Conservation (phyloP, 2,329 filamentous ascomycete species). For the Epicoccum nigrum region DNA sequence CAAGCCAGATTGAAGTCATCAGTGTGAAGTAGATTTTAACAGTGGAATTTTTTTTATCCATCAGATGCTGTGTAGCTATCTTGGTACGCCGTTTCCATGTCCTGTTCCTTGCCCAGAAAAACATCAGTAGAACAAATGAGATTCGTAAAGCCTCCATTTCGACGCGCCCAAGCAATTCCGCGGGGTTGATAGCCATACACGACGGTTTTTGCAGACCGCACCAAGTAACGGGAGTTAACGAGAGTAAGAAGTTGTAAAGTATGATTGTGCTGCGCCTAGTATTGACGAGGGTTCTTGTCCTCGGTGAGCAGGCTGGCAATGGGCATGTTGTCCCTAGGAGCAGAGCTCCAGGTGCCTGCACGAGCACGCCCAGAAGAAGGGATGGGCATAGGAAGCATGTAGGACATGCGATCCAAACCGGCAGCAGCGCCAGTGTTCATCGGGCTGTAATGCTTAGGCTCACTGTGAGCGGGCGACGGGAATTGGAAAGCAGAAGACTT, state of each 20-base stretch:
- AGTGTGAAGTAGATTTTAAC: background rate
- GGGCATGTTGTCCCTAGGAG: slow-evolving; percentile 46
- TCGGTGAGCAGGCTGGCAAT: slow-evolving; percentile 49
- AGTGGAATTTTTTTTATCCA: background rate
- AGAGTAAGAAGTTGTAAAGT: slow-evolving; percentile 23
- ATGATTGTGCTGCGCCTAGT: background rate
- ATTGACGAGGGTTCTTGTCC: slow-evolving; percentile 40
- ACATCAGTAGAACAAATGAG: slow-evolving; percentile 4
- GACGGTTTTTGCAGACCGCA: background rate
- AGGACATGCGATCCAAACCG: slow-evolving; percentile 43
- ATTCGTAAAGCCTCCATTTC: slow-evolving; percentile 6
- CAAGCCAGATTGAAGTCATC: background rate
- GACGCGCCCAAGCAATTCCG: background rate
- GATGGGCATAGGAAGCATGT: slow-evolving; percentile 46
- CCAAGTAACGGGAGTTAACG: slow-evolving; percentile 17
- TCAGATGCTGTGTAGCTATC: slow-evolving; percentile 1
- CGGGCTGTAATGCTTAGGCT: slow-evolving; percentile 43
- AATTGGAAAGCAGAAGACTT: slow-evolving; percentile 41
- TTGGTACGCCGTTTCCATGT: background rate
- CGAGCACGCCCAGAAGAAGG: slow-evolving; percentile 40
- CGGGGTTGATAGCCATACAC: background rate
- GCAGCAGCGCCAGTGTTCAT: slow-evolving; percentile 42
- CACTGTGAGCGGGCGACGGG: slow-evolving; percentile 36
- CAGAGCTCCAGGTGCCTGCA: slow-evolving; percentile 46
- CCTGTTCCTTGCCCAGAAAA: background rate